Base-by-base conservation (phyloP, 495 filamentous ascomycete species). In the Aspergillus bertholletiae region DNA sequence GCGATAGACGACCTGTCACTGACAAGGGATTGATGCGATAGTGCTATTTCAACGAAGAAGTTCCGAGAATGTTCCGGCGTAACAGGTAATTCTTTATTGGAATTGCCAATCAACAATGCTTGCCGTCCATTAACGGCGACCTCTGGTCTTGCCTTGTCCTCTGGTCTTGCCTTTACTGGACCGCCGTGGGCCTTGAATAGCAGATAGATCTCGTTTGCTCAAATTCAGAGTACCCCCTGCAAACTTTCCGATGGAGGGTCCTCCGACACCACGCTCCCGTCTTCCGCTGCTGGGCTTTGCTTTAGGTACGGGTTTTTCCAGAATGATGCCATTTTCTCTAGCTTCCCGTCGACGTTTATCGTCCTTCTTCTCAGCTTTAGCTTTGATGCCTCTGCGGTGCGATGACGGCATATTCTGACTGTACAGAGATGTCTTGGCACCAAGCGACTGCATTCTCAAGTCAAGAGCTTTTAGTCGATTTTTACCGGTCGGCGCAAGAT, bases 291-390 rank as follows among this genome's bases (percentile, higher is more conserved):
- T 73, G 28, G 68, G 74, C 39, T 67, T 69, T 53, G 64, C 55
- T 52, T 79, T 84, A 45, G 65, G 73, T 5, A 67, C 72, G 23
- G 78, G 80, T 56, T 83, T 85, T 74, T 97, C 94, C 2, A 98
- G 75, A 51, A 97, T 82, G 54, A 97, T 87, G 7, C 94, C 94
- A 57, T 92, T 95, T 72, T 97, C 92, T 59, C 80, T 83, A 7
- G 94, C 94, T 60, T 96, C 89, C 26, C 71, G 75, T 27, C 94
- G 73, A 30, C 94, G 73, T 64, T 76, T 88, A 2, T 81, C 77
- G 62, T 97, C 92, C 51, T 81, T 82, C 34, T 73, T 69, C 12
- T 62, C 72, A 3, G 81, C 80, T 52, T 88, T 88, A 3, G 81
- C 78, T 9, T 76, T 71, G 53, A 97, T 96, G 7, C 91, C 92